phyloP scores from a whole-genome alignment of 1,284 basidiomycete genomes.

The Phlebopus sp. region DNA sequence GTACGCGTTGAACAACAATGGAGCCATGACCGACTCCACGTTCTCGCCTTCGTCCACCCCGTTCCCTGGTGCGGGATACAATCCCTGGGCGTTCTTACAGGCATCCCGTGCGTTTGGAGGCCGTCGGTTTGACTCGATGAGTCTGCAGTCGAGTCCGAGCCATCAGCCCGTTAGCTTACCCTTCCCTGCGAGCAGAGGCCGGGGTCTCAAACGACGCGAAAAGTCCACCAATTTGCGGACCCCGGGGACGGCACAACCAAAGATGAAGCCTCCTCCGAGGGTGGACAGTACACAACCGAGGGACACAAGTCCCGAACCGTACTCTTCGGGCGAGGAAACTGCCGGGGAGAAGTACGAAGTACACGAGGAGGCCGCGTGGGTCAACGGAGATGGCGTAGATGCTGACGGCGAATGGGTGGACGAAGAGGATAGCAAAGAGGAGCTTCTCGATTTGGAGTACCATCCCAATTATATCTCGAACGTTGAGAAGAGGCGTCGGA shows the following conservation, averaged over 20 bases:
- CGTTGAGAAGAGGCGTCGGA: constrained; percentile 60
- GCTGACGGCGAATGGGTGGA: constrained; percentile 68
- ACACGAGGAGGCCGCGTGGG: constrained; percentile 37
- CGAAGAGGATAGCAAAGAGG: constrained; percentile 68
- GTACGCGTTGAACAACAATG: constrained; percentile 68
- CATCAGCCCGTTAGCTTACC: constrained; percentile 65
- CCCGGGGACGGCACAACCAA: constrained; percentile 26
- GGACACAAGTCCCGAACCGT: constrained; percentile 73
- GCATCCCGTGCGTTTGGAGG: constrained; percentile 45
- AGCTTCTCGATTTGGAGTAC: constrained; percentile 70
- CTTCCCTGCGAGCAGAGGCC: constrained; percentile 37
- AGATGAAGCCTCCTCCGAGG: constrained; percentile 60
- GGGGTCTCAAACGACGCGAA: constrained; percentile 36
- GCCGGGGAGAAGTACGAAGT: constrained; percentile 50
- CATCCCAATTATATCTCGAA: constrained; percentile 68
- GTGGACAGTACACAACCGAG: constrained; percentile 78
- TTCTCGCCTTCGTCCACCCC: constrained; percentile 71
- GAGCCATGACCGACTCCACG: constrained; percentile 62
- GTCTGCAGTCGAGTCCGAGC: constrained; percentile 71
- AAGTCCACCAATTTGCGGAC: constrained; percentile 35
- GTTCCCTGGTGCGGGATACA: constrained; percentile 56
- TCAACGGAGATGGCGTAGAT: constrained; percentile 30
- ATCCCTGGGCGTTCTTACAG: constrained; percentile 66
- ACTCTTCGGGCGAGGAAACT: constrained; percentile 53
- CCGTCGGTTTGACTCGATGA: constrained; percentile 41